Conservation (phyloP, 768 basidiomycete species). For the Pholiota molesta region DNA sequence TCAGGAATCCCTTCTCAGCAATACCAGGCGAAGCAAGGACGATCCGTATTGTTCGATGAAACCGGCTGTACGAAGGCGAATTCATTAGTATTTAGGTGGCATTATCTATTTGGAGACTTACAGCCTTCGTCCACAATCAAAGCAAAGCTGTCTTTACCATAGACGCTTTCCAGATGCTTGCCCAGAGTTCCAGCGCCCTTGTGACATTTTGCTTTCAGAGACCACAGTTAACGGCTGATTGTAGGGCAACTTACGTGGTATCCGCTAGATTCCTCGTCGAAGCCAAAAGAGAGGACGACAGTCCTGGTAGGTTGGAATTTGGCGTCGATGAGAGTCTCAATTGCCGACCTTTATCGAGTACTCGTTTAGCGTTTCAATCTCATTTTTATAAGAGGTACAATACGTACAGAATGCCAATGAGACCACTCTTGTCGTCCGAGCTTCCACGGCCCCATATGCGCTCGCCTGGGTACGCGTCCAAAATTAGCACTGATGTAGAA, state of each 20-base stretch:
- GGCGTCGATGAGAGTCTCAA: conserved; percentile 66
- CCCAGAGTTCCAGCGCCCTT: conserved; percentile 61
- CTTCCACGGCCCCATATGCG: conserved; percentile 79
- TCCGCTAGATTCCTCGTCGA: conserved; percentile 75
- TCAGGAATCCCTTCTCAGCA: conserved; percentile 74
- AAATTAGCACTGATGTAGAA: not conserved
- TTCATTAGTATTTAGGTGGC: conserved; percentile 3
- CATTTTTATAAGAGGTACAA: not conserved
- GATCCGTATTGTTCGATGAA: conserved; percentile 53
- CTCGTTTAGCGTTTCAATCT: not conserved
- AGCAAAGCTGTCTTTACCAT: conserved; percentile 73
- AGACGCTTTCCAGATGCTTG: conserved; percentile 53
- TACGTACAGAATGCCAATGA: conserved; percentile 65
- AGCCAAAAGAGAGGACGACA: conserved; percentile 67
- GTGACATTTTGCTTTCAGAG: not conserved
- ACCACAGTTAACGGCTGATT: too few species aligned
- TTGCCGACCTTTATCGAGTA: conserved; percentile 43
- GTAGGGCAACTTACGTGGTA: conserved; percentile 34
- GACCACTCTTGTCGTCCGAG: conserved; percentile 75
- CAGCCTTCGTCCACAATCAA: conserved; percentile 91
- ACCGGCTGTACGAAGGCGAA: conserved; percentile 36
- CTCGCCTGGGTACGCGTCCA: conserved; percentile 30
- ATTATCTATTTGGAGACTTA: conserved; percentile 28
- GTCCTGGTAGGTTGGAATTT: conserved; percentile 68
- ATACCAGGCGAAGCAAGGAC: conserved; percentile 65